A percentile compares a stretch with the other conserved stretches of the same genome.
phyloP scores from a whole-genome alignment of 176 grass and related monocot genomes.

The Aechmea fasciata region DNA sequence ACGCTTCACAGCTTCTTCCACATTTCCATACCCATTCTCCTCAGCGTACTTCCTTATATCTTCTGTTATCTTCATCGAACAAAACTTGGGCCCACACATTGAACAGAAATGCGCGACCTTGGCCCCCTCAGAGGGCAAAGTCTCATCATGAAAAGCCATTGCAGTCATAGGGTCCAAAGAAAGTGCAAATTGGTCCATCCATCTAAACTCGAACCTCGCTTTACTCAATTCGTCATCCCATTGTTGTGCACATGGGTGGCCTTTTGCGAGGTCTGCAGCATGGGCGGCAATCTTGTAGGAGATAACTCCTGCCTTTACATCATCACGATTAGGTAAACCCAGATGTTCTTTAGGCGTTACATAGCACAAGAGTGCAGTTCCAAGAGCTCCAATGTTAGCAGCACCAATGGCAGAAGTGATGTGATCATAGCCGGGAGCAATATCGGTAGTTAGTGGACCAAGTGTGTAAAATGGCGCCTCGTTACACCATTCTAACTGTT shows the following conservation, averaged over 20 bases:
- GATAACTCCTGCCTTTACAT: constrained; percentile 89
- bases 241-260: constrained; percentile 77
- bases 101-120: constrained; percentile 99
- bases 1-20: constrained; percentile 74
- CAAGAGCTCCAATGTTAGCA: constrained; percentile 88
- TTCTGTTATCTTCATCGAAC: constrained; percentile 98
- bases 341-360: constrained; percentile 98
- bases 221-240: constrained; percentile 95
- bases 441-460: constrained; percentile 92
- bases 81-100: constrained; percentile 99
- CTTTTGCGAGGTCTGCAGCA: constrained; percentile 92
- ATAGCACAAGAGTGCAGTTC: constrained; percentile 96
- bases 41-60: constrained; percentile 94
- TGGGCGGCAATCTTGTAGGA: constrained; percentile 97
- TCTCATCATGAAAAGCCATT: constrained; percentile 97
- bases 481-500: constrained; percentile 95
- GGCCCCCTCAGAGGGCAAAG: constrained; percentile 86
- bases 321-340: constrained; percentile 92
- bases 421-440: constrained; percentile 98
- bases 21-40: constrained; percentile 84
- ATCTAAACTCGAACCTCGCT: constrained; percentile 99
- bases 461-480: constrained; percentile 96
- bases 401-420: constrained; percentile 98
- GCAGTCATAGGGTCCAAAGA: constrained; percentile 92
- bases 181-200: constrained; percentile 92